These are phyloP conservation scores for Setaria italica DNA, from an alignment of 202 grass and related monocot genomes.

Conservation along the genomic window DNA sequence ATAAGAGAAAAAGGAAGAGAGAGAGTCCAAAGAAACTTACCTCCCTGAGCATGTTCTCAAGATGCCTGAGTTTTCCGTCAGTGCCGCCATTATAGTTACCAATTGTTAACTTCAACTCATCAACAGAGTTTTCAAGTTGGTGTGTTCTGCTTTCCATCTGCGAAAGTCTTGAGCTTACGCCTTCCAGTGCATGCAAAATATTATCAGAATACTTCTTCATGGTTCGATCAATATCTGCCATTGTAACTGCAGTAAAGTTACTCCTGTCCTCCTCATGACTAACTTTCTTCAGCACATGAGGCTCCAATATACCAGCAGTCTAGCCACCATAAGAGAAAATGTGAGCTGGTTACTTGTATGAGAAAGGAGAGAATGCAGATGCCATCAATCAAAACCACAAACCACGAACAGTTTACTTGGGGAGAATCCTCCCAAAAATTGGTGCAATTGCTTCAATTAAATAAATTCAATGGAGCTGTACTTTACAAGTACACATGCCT, in stretches of 20 bases:
- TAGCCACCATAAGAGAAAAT: slow-evolving; percentile 41
- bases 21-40: slow-evolving; percentile 47
- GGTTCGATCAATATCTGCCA: slow-evolving; percentile 79
- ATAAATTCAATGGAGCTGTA: too few species aligned
- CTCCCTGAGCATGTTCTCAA: slow-evolving; percentile 95
- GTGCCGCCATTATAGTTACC: slow-evolving; percentile 77
- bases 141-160: slow-evolving; percentile 77
- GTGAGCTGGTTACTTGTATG: neutral
- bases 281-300: slow-evolving; percentile 70
- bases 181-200: slow-evolving; percentile 82
- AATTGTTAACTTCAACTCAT: slow-evolving; percentile 74
- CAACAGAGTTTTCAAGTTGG: slow-evolving; percentile 76
- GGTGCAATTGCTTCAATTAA: neutral
- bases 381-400: neutral
- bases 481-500: neutral
- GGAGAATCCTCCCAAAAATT: neutral
- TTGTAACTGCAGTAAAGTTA: slow-evolving; percentile 50
- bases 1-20: neutral
- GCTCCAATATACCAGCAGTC: slow-evolving; percentile 74
- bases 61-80: slow-evolving; percentile 83
- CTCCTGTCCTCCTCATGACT: slow-evolving; percentile 71
- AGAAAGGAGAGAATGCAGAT: neutral
- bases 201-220: slow-evolving; percentile 91
- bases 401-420: neutral
- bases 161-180: slow-evolving; percentile 72